A percentile compares a stretch with the other conserved stretches of the same genome.
Conservation (phyloP, 352 stramenopile species). For the Globisporangium abappressorium region DNA sequence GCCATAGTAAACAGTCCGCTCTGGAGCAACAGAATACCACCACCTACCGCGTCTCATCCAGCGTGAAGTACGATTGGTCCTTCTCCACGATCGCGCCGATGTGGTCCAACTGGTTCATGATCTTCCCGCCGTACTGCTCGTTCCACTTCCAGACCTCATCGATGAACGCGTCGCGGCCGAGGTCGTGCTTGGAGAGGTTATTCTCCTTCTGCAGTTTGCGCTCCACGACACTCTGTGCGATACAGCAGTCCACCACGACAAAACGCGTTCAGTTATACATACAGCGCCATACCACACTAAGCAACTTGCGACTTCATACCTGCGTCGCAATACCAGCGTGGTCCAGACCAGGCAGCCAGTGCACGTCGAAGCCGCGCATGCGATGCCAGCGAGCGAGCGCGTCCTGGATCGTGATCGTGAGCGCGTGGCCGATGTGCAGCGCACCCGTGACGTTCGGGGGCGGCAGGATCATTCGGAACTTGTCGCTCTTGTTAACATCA, state of each 20-base stretch:
- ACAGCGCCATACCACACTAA: neutral
- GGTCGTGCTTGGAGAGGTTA: constrained; percentile 89
- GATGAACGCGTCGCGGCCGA: constrained; percentile 97
- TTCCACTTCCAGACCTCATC: constrained; percentile 98
- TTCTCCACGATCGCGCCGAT: constrained; percentile 97
- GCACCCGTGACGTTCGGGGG: constrained; percentile 94
- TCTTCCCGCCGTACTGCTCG: constrained; percentile 94
- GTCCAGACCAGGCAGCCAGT: constrained; percentile 97
- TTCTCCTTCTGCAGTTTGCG: constrained; percentile 97
- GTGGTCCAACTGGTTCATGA: constrained; percentile 93
- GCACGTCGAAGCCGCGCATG: constrained; percentile 96
- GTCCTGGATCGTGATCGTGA: constrained; percentile 98
- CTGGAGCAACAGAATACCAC: constrained; percentile 25
- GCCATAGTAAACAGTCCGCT: neutral
- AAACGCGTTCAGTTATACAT: neutral
- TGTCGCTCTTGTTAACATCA: constrained; percentile 10
- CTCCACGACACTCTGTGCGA: constrained; percentile 94
- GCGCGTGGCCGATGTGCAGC: constrained; percentile 98
- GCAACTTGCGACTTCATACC: constrained; percentile 7
- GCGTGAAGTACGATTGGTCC: constrained; percentile 96
- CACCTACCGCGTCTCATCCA: constrained; percentile 94
- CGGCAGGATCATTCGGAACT: constrained; percentile 90
- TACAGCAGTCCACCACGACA: neutral
- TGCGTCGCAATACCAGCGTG: constrained; percentile 99
- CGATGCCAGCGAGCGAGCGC: constrained; percentile 96